Evolutionary conservation across 169 alveolate species (phyloP), one percentile per base, ranked within the genome.

Genomic region (Eimeria acervulina): DNA sequence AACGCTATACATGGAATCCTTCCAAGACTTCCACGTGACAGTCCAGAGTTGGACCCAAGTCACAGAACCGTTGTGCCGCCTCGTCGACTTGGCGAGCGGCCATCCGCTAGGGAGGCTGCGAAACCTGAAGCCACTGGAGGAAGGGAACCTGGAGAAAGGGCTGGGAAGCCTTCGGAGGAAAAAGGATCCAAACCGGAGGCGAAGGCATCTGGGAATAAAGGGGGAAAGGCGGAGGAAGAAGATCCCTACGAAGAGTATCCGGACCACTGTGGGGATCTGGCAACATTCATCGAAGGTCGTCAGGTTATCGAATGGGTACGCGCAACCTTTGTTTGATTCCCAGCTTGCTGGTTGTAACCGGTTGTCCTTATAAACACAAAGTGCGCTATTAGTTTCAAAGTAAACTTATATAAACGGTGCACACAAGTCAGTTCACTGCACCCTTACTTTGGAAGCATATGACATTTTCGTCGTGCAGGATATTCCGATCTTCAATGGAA

Each of bases 401-500:
- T 4, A 31, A 63, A 26, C 23, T 68, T 33, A 33, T 68, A 15
- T 42, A n/a, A 0, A 26, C 0, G 13, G 33, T 15, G 47, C 42
- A 63, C 47, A 31, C 31, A 31, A 31, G n/a, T 0, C n/a, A 15
- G 21, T 68, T 28, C 23, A 2, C 0, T 68, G 42, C 44, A 13
- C 80, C 23, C 47, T 15, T 10, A n/a, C 38, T n/a, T 33, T 15
- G 28, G 80, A 2, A 4, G 6, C 44, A 68, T 33, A 31, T 68
- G 42, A 2, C 12, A 47, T 68, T 6, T 44, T 76, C 36, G 38
- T 19, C 28, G 8, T 15, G 5, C 70, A 92, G 95, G 95, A 92
- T 68, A 92, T 92, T 78, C 95, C 95, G 36, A 59, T 92, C 44
- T 92, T 92, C 84, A 92, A 92, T 92, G 95, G 95, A 4, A 59